Percentiles rank a stretch among this genome's conserved stretches.
Evolutionary conservation across 176 grass and related monocot genomes (phyloP).

Genomic region (Oryza punctata): DNA sequence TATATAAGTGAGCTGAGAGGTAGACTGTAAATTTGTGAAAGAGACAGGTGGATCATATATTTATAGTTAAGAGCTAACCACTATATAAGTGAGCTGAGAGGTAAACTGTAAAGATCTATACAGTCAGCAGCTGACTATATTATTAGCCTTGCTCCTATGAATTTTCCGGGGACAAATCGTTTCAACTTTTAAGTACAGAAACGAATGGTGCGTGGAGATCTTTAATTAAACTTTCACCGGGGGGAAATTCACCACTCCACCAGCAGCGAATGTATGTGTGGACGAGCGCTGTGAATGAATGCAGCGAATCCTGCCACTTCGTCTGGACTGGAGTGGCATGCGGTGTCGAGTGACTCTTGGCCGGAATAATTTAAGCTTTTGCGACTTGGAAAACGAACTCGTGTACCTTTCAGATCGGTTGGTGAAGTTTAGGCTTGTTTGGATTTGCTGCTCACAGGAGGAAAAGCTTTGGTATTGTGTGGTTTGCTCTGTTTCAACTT

Average conservation of each 20-base stretch:
- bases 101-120: too few relatives aligned
- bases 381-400: slow-evolving; percentile 14
- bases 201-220: background rate
- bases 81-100: too few relatives aligned
- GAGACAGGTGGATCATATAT: too few relatives aligned
- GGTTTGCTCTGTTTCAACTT: background rate
- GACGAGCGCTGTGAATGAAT: background rate
- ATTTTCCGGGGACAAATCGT: background rate
- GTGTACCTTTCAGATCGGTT: slow-evolving; percentile 20
- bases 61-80: too few relatives aligned
- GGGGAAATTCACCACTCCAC: background rate
- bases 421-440: background rate
- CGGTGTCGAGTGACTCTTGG: slow-evolving; percentile 39
- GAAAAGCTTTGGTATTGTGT: background rate
- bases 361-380: slow-evolving; percentile 41
- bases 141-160: too few relatives aligned
- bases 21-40: too few relatives aligned
- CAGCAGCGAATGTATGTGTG: background rate
- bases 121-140: too few relatives aligned
- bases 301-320: slow-evolving; percentile 25
- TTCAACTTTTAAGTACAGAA: background rate
- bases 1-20: too few relatives aligned
- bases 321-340: slow-evolving; percentile 21
- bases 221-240: background rate
- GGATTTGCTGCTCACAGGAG: too few relatives aligned